phyloP scores from a whole-genome alignment of 73 alveolate species.

The Breviolum minutum region DNA sequence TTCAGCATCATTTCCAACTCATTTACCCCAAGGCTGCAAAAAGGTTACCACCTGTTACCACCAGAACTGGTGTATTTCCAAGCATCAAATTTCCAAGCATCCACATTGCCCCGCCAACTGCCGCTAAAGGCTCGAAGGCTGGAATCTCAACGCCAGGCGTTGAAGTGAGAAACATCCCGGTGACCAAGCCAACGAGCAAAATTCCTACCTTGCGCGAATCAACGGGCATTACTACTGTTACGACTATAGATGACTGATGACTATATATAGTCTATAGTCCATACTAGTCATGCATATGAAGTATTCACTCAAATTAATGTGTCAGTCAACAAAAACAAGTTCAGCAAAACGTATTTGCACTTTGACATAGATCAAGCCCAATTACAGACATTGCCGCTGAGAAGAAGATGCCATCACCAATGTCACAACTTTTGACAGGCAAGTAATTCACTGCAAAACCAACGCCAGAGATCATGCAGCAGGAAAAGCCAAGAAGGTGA shows the following conservation, averaged over 20 bases:
- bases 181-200: constrained; percentile 27
- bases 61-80: too few species aligned
- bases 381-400: constrained; percentile 60
- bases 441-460: constrained; percentile 49
- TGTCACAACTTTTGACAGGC: constrained; percentile 46
- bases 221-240: too few species aligned
- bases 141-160: not conserved
- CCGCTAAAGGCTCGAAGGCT: constrained; percentile 30
- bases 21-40: too few species aligned
- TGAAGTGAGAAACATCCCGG: constrained; percentile 6
- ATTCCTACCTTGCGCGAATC: constrained; percentile 48
- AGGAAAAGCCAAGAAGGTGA: not conserved
- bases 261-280: not conserved
- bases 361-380: not conserved
- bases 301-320: too few species aligned
- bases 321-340: too few species aligned
- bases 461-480: constrained; percentile 38
- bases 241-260: too few species aligned
- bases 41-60: too few species aligned
- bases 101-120: constrained; percentile 63
- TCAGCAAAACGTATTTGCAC: not conserved
- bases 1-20: too few species aligned
- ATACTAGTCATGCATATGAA: too few species aligned
- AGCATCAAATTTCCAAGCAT: constrained; percentile 40
- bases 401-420: constrained; percentile 57